Percentiles rank a stretch among this genome's conserved stretches.
phyloP scores from a whole-genome alignment of 192 early-diverging fungal species.

The Dissophora globulifera region DNA sequence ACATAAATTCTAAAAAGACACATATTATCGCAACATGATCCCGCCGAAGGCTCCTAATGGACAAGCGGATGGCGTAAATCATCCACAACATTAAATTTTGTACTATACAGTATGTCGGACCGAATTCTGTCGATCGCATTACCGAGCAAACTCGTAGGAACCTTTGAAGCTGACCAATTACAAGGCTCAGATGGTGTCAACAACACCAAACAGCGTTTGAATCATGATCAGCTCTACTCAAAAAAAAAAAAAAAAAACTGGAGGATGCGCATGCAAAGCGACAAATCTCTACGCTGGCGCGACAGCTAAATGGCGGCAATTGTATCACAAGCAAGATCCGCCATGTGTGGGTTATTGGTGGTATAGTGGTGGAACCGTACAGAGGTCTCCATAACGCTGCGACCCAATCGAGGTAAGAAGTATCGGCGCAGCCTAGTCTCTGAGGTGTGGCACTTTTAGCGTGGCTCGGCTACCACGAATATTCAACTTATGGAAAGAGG shows the following conservation, averaged over 20 bases:
- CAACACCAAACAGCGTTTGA: conserved; percentile 13
- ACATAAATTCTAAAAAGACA: conserved; percentile 28
- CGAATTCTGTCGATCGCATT: background rate
- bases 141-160: background rate
- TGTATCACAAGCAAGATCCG: background rate
- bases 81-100: conserved; percentile 9
- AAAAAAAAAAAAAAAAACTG: background rate
- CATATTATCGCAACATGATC: conserved; percentile 6
- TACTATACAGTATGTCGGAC: background rate
- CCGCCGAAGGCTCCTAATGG: conserved; percentile 4
- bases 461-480: too few species aligned
- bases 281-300: conserved; percentile 10
- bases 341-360: background rate
- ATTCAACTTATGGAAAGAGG: too few species aligned
- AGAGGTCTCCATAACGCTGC: background rate
- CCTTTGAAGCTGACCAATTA: conserved; percentile 3
- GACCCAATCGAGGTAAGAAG: background rate
- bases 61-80: conserved; percentile 9
- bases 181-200: background rate
- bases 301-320: conserved; percentile 11
- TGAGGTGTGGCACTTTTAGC: background rate
- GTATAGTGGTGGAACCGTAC: background rate
- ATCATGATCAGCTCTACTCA: conserved; percentile 5
- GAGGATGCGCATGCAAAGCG: conserved; percentile 18
- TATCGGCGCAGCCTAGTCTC: background rate